These are phyloP conservation scores for Plasmodium coatneyi DNA, from an alignment of 169 alveolate genomes.

Conservation along the genomic window DNA sequence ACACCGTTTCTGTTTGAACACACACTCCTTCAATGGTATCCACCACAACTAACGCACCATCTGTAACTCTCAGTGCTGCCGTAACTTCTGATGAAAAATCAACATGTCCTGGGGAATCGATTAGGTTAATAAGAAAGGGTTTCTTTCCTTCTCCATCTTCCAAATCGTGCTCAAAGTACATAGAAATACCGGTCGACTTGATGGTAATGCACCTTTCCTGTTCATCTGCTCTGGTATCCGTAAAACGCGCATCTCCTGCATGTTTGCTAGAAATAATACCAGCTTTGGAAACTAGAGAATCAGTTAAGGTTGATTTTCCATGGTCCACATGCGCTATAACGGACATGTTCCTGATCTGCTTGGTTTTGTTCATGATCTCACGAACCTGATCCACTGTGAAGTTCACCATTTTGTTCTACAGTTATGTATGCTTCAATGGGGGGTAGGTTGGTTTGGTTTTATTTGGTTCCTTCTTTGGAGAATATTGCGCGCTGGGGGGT, in stretches of 20 bases:
- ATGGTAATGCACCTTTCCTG: conserved; percentile 99
- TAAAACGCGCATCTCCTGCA: conserved; percentile 99
- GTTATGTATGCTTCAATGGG: neutral
- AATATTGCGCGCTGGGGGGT: neutral
- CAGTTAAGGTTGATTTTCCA: conserved; percentile 99
- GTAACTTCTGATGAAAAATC: conserved; percentile 99
- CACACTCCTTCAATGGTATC: conserved; percentile 99
- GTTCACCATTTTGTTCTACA: conserved; percentile 93
- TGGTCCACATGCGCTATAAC: conserved; percentile 99
- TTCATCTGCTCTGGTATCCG: conserved; percentile 99
- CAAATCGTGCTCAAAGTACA: conserved; percentile 97
- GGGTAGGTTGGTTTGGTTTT: neutral
- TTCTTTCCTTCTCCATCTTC: conserved; percentile 92
- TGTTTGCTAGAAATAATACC: conserved; percentile 98
- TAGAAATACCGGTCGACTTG: conserved; percentile 99
- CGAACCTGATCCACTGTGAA: conserved; percentile 99
- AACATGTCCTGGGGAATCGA: conserved; percentile 99
- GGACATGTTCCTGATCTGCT: conserved; percentile 99
- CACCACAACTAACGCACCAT: conserved; percentile 99
- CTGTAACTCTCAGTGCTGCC: conserved; percentile 99
- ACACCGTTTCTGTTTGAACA: conserved; percentile 99
- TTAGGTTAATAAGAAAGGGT: conserved; percentile 96
- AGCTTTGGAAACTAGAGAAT: conserved; percentile 98
- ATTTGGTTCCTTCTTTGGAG: neutral
- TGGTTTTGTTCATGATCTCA: conserved; percentile 98